Percentiles rank a stretch among this genome's conserved stretches.
These are phyloP conservation scores for Nannochloropsis gaditana DNA, from an alignment of 108 stramenopile genomes.

Conservation along the genomic window DNA sequence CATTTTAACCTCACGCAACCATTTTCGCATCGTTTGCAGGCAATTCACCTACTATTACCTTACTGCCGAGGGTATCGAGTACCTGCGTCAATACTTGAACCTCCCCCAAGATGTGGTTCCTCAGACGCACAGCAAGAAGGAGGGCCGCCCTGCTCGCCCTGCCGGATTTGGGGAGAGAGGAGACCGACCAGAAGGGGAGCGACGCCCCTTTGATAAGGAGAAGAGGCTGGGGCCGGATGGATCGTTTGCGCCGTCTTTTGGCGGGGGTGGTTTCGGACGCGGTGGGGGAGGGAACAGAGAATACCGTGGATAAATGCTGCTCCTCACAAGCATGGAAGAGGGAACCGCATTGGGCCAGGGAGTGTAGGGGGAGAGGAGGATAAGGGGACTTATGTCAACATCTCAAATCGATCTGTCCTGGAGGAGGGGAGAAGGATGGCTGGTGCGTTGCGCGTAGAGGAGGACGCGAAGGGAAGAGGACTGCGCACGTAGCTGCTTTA, in stretches of 20 bases:
- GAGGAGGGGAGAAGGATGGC: constrained; percentile 17
- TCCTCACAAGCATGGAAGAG: not conserved
- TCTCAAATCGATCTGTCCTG: constrained; percentile 14
- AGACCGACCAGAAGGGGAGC: not conserved
- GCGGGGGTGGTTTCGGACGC: constrained; percentile 7
- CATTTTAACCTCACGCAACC: no score
- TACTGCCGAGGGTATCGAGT: constrained; percentile 89
- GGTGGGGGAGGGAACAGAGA: not conserved
- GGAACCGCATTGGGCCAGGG: not conserved
- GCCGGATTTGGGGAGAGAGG: constrained; percentile 63
- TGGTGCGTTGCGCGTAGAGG: not conserved
- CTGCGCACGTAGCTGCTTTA: not conserved
- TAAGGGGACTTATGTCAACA: not conserved
- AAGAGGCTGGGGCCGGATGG: constrained; percentile 13
- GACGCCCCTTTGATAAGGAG: not conserved
- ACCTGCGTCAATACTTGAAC: constrained; percentile 82
- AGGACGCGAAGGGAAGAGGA: not conserved
- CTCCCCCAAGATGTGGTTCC: constrained; percentile 93
- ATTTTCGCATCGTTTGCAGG: constrained; percentile 32
- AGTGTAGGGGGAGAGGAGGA: not conserved
- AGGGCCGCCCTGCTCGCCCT: constrained; percentile 79
- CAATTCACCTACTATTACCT: constrained; percentile 96
- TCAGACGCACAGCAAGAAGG: constrained; percentile 80
- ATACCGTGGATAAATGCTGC: not conserved
- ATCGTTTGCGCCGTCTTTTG: constrained; percentile 17